Percentiles rank a stretch among this genome's conserved stretches.
Evolutionary conservation across 2,329 filamentous ascomycete species (phyloP).

Genomic region (Eutypella sp.): DNA sequence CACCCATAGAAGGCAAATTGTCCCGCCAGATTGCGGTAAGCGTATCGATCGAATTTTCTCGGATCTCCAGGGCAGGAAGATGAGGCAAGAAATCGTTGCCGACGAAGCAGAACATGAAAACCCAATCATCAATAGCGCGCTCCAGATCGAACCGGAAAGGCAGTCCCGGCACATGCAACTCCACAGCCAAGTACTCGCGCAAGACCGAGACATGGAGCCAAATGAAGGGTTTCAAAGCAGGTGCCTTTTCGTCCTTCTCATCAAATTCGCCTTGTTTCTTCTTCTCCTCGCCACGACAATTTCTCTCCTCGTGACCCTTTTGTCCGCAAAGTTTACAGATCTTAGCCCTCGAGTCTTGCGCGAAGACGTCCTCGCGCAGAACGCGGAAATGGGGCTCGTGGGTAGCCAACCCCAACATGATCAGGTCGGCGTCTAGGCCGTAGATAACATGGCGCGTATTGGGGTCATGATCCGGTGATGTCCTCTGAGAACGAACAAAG

Average conservation of each 20-base stretch:
- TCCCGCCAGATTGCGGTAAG: constrained; percentile 96
- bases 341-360: constrained; percentile 76
- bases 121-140: constrained; percentile 93
- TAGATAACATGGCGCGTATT: constrained; percentile 99
- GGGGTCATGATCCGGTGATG: constrained; percentile 85
- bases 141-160: constrained; percentile 91
- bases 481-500: constrained; percentile 89
- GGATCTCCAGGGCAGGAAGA: constrained; percentile 93
- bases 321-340: constrained; percentile 88
- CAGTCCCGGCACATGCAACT: constrained; percentile 77
- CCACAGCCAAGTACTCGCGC: constrained; percentile 86
- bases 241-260: constrained; percentile 66
- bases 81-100: constrained; percentile 98
- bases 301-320: constrained; percentile 81
- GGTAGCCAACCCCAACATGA: constrained; percentile 95
- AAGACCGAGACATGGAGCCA: constrained; percentile 94
- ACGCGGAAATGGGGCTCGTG: constrained; percentile 97
- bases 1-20: constrained; percentile 84
- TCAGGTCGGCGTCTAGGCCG: constrained; percentile 93
- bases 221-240: constrained; percentile 84
- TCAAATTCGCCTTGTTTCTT: constrained; percentile 74
- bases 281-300: constrained; percentile 76
- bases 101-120: constrained; percentile 98
- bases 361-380: constrained; percentile 93
- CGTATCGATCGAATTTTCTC: constrained; percentile 95